Percentiles rank a stretch among this genome's conserved stretches.
Evolutionary conservation across 768 basidiomycete genomes (phyloP).

Genomic region (Tricholoma saponaceum): DNA sequence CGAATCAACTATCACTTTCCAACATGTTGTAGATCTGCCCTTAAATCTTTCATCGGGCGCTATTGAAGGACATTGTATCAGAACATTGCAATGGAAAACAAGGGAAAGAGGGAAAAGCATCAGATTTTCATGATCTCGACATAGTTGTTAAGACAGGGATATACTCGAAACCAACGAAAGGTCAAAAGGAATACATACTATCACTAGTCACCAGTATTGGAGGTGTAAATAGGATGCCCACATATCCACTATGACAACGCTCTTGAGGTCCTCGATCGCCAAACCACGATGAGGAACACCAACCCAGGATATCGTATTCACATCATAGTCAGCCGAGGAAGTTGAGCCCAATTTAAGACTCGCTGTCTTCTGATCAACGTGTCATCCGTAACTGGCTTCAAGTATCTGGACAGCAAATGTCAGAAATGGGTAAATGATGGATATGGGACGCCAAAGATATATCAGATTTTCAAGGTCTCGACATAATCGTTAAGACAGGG

Average conservation of each 20-base stretch:
- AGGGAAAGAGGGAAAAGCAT: slow-evolving; percentile 14
- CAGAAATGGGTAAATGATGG: background rate
- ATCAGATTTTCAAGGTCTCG: slow-evolving; percentile 28
- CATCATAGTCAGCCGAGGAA: no score
- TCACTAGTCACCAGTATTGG: background rate
- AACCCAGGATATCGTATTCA: background rate
- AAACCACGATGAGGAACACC: background rate
- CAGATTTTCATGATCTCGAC: slow-evolving; percentile 31
- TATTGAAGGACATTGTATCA: background rate
- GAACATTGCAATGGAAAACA: background rate
- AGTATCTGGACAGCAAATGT: background rate
- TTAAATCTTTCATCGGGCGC: background rate
- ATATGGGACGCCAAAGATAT: background rate
- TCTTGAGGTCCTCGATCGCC: no score
- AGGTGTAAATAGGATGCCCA: no score
- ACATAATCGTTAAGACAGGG: slow-evolving; percentile 31
- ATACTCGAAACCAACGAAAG: slow-evolving; percentile 24
- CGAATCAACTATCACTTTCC: background rate
- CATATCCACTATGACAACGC: no score
- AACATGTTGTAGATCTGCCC: background rate
- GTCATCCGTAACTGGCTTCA: no score
- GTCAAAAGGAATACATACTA: background rate
- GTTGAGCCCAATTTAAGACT: no score
- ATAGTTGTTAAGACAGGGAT: slow-evolving; percentile 29
- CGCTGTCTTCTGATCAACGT: no score